A percentile compares a stretch with the other conserved stretches of the same genome.
Evolutionary conservation across 108 stramenopile species (phyloP).

Genomic region (Nitzschia putrida): DNA sequence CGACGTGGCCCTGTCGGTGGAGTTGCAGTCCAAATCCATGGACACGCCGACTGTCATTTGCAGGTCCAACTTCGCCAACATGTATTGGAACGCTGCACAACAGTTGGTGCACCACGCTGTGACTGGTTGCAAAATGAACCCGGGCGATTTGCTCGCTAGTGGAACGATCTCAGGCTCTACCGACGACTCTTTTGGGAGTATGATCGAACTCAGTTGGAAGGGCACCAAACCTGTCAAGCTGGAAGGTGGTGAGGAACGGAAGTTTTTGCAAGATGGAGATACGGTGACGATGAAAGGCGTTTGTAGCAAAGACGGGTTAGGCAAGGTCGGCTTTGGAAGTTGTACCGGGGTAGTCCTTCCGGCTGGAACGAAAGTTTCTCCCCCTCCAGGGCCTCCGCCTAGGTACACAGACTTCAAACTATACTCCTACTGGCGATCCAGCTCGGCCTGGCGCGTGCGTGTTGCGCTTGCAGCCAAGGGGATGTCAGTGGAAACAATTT

Average conservation of each 20-base stretch:
- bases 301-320: slow-evolving; percentile 61
- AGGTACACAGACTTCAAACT: slow-evolving; percentile 65
- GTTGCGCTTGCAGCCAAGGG: slow-evolving; percentile 72
- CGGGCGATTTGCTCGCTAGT: slow-evolving; percentile 87
- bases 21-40: slow-evolving; percentile 51
- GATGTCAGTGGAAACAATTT: slow-evolving; percentile 53
- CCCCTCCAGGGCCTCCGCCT: not conserved
- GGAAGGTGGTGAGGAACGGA: slow-evolving; percentile 50
- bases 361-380: slow-evolving; percentile 28
- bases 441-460: slow-evolving; percentile 73
- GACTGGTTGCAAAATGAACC: slow-evolving; percentile 84
- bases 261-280: slow-evolving; percentile 90
- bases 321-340: slow-evolving; percentile 64
- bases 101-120: slow-evolving; percentile 91
- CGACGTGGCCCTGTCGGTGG: slow-evolving; percentile 75
- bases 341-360: slow-evolving; percentile 72
- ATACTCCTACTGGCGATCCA: slow-evolving; percentile 64
- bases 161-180: slow-evolving; percentile 86
- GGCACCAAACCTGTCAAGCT: slow-evolving; percentile 69
- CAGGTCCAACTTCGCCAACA: slow-evolving; percentile 68
- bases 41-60: slow-evolving; percentile 50
- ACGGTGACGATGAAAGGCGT: slow-evolving; percentile 79
- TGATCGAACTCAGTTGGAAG: slow-evolving; percentile 90
- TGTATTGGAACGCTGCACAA: slow-evolving; percentile 91
- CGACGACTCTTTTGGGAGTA: slow-evolving; percentile 69